These are phyloP conservation scores for Casuarina cunninghamiana DNA, from an alignment of 306 rosid species.

Conservation along the genomic window DNA sequence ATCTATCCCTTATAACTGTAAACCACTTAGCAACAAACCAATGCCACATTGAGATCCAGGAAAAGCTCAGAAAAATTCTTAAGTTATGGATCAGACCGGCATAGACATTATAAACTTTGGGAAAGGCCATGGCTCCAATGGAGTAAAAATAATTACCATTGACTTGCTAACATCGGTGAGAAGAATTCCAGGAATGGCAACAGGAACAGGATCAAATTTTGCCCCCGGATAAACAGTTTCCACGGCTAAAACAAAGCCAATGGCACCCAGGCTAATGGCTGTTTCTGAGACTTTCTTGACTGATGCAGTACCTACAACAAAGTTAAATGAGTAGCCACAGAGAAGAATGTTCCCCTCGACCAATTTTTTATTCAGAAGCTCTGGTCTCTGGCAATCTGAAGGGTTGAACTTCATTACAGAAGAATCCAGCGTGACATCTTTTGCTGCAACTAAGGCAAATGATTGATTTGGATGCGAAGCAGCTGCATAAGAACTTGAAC, in stretches of 20 bases:
- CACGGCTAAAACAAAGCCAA: slow-evolving; percentile 94
- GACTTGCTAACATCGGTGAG: slow-evolving; percentile 80
- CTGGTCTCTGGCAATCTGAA: slow-evolving; percentile 95
- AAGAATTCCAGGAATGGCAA: slow-evolving; percentile 86
- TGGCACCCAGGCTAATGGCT: slow-evolving; percentile 91
- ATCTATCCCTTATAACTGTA: neutral
- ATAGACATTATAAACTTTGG: neutral
- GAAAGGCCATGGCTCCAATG: neutral
- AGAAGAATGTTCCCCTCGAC: slow-evolving; percentile 94
- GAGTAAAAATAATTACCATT: slow-evolving; percentile 49
- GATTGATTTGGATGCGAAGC: slow-evolving; percentile 72
- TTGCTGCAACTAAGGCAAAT: slow-evolving; percentile 89
- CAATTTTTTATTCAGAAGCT: slow-evolving; percentile 81
- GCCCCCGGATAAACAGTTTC: slow-evolving; percentile 92
- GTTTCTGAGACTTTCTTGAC: slow-evolving; percentile 85
- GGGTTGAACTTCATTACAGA: slow-evolving; percentile 81
- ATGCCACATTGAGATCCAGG: slow-evolving; percentile 2
- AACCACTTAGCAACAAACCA: neutral
- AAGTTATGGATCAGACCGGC: neutral
- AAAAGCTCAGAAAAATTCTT: neutral
- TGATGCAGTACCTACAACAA: slow-evolving; percentile 85
- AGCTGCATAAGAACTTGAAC: slow-evolving; percentile 55
- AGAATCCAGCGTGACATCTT: slow-evolving; percentile 88
- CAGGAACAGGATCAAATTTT: slow-evolving; percentile 96
- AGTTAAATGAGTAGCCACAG: slow-evolving; percentile 98